These are phyloP conservation scores for Parasitella parasitica DNA, from an alignment of 371 early-diverging fungal species.

Conservation along the genomic window DNA sequence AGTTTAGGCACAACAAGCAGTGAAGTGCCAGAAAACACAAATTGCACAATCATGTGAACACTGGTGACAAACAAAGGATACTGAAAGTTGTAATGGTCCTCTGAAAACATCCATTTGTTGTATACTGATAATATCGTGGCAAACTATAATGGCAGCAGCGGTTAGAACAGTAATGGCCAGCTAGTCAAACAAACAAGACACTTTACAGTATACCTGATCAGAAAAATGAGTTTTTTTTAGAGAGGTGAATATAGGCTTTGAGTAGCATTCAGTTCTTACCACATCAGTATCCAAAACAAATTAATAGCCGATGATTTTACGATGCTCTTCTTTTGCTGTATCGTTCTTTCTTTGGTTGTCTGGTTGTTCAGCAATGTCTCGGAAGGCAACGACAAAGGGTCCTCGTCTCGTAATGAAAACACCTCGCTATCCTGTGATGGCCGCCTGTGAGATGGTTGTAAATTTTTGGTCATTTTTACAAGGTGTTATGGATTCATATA, in stretches of 20 bases:
- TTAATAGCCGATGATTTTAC: constrained; percentile 38
- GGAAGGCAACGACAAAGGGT: constrained; percentile 20
- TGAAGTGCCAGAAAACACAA: constrained; percentile 55
- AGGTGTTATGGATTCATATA: background rate
- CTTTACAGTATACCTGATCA: constrained; percentile 37
- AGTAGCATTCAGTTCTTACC: constrained; percentile 21
- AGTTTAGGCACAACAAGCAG: constrained; percentile 55
- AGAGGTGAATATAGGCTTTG: background rate
- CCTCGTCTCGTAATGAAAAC: constrained; percentile 27
- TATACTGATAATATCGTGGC: constrained; percentile 76
- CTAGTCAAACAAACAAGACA: too few relatives aligned
- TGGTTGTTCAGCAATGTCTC: constrained; percentile 16
- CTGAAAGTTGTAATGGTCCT: constrained; percentile 69
- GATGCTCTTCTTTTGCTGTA: constrained; percentile 22
- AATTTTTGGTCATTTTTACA: background rate
- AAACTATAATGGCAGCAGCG: too few relatives aligned
- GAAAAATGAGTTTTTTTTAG: too few relatives aligned
- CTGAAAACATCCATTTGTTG: constrained; percentile 89
- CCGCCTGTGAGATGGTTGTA: background rate
- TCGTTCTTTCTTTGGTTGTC: constrained; percentile 7
- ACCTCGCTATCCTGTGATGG: constrained; percentile 22
- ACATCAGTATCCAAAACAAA: constrained; percentile 46
- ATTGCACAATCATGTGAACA: constrained; percentile 75
- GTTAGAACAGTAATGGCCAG: too few relatives aligned
- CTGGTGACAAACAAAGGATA: constrained; percentile 82